These are phyloP conservation scores for Aspergillus piperis DNA, from an alignment of 2,329 filamentous ascomycete genomes.

Conservation along the genomic window DNA sequence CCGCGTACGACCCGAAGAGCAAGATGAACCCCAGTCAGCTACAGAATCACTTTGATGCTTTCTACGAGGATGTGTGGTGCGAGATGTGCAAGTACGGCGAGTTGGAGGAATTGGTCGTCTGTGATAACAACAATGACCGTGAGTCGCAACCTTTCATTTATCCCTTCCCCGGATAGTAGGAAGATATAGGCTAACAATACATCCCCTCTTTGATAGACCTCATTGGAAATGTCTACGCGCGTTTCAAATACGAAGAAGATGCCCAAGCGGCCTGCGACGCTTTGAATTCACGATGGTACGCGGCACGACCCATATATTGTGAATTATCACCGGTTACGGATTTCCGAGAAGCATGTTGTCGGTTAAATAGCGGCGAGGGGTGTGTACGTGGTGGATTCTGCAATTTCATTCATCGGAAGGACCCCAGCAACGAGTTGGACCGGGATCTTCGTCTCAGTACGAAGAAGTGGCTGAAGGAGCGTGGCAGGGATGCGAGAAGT, in stretches of 20 bases:
- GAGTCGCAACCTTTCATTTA: constrained; percentile 39
- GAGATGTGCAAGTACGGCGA: constrained; percentile 99
- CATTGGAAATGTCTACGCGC: constrained; percentile 98
- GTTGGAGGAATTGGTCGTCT: constrained; percentile 95
- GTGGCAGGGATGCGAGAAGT: constrained; percentile 82
- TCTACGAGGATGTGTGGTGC: constrained; percentile 99
- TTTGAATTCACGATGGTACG: constrained; percentile 95
- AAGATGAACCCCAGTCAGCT: constrained; percentile 96
- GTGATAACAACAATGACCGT: constrained; percentile 99
- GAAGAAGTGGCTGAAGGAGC: constrained; percentile 91
- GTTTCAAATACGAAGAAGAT: constrained; percentile 99
- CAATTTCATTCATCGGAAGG: constrained; percentile 99
- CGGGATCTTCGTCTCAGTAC: constrained; percentile 82
- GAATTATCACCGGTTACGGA: constrained; percentile 96
- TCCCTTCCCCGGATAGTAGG: background rate
- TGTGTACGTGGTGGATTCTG: constrained; percentile 96
- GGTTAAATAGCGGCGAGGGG: constrained; percentile 90
- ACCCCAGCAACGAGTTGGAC: constrained; percentile 85
- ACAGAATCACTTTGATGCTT: constrained; percentile 99
- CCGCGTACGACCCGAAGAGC: constrained; percentile 92
- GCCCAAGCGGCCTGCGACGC: constrained; percentile 92
- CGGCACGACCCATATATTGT: constrained; percentile 95
- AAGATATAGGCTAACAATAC: constrained; percentile 16
- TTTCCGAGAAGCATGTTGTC: constrained; percentile 95
- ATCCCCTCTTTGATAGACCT: constrained; percentile 61